Conservation (phyloP, 2,329 filamentous ascomycete genomes). For the Coleophoma cylindrospora region DNA sequence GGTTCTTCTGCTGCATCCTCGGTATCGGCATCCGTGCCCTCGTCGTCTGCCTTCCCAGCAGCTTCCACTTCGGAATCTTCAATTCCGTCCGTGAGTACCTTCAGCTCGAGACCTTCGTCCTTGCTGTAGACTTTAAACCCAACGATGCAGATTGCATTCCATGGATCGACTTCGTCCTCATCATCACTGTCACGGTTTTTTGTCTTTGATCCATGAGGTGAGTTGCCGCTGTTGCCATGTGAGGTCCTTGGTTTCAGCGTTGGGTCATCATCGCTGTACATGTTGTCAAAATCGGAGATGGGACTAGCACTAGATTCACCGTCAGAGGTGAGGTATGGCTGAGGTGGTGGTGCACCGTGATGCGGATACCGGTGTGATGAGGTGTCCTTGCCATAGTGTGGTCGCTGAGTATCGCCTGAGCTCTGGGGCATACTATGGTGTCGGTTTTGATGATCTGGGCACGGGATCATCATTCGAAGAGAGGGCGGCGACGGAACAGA, state of each 20-base stretch:
- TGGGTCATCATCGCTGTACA: constrained; percentile 55
- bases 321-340: constrained; percentile 30
- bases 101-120: constrained; percentile 33
- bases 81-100: constrained; percentile 13
- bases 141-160: constrained; percentile 37
- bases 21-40: constrained; percentile 14
- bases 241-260: constrained; percentile 41
- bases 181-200: constrained; percentile 20
- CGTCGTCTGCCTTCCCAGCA: not conserved
- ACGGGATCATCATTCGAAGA: too few species aligned
- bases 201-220: constrained; percentile 15
- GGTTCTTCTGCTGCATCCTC: constrained; percentile 10
- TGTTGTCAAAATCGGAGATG: constrained; percentile 52
- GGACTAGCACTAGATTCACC: constrained; percentile 56
- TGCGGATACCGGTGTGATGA: constrained; percentile 7
- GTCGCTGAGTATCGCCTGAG: not conserved
- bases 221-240: constrained; percentile 13
- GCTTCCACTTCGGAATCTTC: not conserved
- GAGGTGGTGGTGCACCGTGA: not conserved
- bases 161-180: constrained; percentile 32
- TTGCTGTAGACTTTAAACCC: constrained; percentile 36
- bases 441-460: not conserved
- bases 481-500: constrained; percentile 7
- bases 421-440: not conserved
- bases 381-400: constrained; percentile 3